Evolutionary conservation across 2,329 filamentous ascomycete genomes (phyloP).

Genomic region (Chaetomium olivaceum): DNA sequence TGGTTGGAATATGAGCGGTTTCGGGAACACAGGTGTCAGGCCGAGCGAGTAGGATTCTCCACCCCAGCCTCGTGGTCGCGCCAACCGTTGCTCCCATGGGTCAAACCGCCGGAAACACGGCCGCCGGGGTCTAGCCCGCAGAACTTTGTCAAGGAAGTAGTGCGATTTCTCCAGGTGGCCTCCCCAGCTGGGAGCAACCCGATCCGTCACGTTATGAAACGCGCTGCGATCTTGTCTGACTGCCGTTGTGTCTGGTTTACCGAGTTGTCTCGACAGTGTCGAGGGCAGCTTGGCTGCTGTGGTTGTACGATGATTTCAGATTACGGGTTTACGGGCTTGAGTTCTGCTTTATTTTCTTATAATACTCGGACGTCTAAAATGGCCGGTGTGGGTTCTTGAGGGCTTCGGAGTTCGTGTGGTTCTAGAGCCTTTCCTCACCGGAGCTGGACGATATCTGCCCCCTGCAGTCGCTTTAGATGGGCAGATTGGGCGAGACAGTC

Average conservation of each 20-base stretch:
- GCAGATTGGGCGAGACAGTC: slow-evolving; percentile 9
- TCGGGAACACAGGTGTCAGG: slow-evolving; percentile 44
- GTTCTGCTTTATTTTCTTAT: neutral
- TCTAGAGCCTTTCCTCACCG: neutral
- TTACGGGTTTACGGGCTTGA: neutral
- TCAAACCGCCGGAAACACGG: neutral
- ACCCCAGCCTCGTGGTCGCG: neutral
- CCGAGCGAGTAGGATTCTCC: slow-evolving; percentile 35
- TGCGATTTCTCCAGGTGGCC: neutral
- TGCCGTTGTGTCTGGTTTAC: neutral
- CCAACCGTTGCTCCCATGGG: neutral
- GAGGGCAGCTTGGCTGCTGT: slow-evolving; percentile 7
- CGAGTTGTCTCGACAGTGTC: slow-evolving; percentile 26
- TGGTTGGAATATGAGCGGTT: slow-evolving; percentile 44
- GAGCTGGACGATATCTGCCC: neutral
- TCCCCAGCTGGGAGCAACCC: slow-evolving; percentile 11
- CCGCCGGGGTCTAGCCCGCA: neutral
- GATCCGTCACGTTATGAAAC: neutral
- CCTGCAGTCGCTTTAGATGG: slow-evolving; percentile 4
- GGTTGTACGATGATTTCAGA: neutral
- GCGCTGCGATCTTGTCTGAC: neutral
- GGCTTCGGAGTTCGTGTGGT: slow-evolving; percentile 8
- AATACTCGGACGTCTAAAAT: neutral
- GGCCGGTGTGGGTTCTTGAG: neutral
- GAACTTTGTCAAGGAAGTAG: neutral